phyloP scores from a whole-genome alignment of 2,329 filamentous ascomycete species.

The Trichothecium sympodiale region DNA sequence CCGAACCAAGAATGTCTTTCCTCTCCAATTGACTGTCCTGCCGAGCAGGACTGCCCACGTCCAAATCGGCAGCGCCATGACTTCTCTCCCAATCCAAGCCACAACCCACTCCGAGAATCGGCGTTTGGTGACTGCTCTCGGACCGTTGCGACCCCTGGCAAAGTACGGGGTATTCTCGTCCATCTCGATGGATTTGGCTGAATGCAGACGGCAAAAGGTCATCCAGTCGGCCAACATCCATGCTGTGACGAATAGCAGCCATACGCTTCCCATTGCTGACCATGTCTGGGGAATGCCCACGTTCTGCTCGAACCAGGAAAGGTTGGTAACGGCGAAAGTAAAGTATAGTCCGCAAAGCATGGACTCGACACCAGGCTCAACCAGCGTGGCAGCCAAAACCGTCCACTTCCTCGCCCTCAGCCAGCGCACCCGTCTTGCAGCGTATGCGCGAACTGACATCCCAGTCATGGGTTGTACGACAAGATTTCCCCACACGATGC shows the following conservation, averaged over 20 bases:
- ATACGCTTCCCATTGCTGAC: constrained; percentile 52
- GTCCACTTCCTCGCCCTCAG: constrained; percentile 90
- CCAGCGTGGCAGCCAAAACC: constrained; percentile 75
- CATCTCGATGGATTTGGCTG: constrained; percentile 55
- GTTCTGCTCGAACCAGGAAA: constrained; percentile 48
- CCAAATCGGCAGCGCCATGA: constrained; percentile 82
- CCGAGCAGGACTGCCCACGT: constrained; percentile 82
- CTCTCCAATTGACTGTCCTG: constrained; percentile 77
- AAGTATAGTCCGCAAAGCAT: constrained; percentile 75
- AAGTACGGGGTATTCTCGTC: constrained; percentile 68
- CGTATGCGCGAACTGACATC: constrained; percentile 68
- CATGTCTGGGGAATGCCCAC: constrained; percentile 54
- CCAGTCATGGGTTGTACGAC: constrained; percentile 81
- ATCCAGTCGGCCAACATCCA: constrained; percentile 73
- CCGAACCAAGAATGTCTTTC: constrained; percentile 68
- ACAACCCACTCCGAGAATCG: constrained; percentile 60
- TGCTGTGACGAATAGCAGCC: constrained; percentile 48
- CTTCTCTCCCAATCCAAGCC: constrained; percentile 78
- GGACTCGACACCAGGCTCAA: constrained; percentile 86
- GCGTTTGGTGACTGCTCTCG: constrained; percentile 22
- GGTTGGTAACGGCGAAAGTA: constrained; percentile 64
- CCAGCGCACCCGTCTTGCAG: constrained; percentile 77
- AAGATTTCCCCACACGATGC: constrained; percentile 72
- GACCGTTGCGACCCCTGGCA: constrained; percentile 34
- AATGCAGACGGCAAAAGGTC: constrained; percentile 65